A percentile compares a stretch with the other conserved stretches of the same genome.
These are phyloP conservation scores for Saccharomycopsis malanga DNA, from an alignment of 805 yeast species.

Conservation along the genomic window DNA sequence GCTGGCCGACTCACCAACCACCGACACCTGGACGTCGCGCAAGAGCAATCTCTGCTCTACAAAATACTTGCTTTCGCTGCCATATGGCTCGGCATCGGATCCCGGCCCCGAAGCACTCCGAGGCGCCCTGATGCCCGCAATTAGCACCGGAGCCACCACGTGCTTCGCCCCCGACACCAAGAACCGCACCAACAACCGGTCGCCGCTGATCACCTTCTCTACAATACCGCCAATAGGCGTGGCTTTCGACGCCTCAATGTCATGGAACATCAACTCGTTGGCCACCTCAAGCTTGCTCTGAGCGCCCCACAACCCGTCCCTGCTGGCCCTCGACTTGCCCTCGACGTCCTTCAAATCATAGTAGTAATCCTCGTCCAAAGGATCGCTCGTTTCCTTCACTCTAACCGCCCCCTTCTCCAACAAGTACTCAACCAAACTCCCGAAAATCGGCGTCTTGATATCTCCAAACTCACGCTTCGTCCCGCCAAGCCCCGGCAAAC, in stretches of 20 bases:
- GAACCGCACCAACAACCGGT: conserved; percentile 59
- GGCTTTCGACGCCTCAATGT: conserved; percentile 11
- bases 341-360: conserved; percentile 36
- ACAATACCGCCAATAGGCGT: conserved; percentile 42
- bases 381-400: conserved; percentile 47
- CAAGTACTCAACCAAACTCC: conserved; percentile 49
- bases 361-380: conserved; percentile 38
- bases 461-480: conserved; percentile 67
- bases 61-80: conserved; percentile 57
- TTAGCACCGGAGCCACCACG: conserved; percentile 48
- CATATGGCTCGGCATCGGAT: conserved; percentile 57
- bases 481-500: conserved; percentile 32
- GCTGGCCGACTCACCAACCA: conserved; percentile 55
- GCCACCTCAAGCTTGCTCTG: conserved; percentile 6
- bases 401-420: conserved; percentile 55
- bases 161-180: conserved; percentile 44
- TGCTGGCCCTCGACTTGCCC: conserved; percentile 42
- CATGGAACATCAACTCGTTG: conserved; percentile 16
- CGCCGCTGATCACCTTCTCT: conserved; percentile 74
- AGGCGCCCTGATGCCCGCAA: conserved; percentile 73
- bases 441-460: conserved; percentile 53
- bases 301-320: conserved; percentile 50
- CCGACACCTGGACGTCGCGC: conserved; percentile 47
- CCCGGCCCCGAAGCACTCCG: conserved; percentile 51
- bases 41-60: conserved; percentile 60